Percentiles rank a stretch among this genome's conserved stretches.
phyloP scores from a whole-genome alignment of 2,329 filamentous ascomycete genomes.

The Lomentospora prolificans region DNA sequence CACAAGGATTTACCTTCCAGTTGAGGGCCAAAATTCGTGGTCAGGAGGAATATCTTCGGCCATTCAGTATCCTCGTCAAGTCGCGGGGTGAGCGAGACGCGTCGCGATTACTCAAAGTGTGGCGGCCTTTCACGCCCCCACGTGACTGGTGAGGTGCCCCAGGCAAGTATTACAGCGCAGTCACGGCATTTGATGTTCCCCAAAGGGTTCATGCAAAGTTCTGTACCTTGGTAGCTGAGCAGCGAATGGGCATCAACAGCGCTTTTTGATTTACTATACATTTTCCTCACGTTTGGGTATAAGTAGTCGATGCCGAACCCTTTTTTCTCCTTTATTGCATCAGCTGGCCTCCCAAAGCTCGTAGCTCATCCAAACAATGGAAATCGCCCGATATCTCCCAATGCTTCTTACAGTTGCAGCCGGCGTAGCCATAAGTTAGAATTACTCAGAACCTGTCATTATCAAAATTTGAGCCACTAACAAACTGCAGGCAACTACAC shows the following conservation, averaged over 20 bases:
- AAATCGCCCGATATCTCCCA: constrained; percentile 4
- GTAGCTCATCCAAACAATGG: too few species aligned
- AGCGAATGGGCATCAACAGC: too few species aligned
- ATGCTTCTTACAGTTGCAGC: constrained; percentile 4
- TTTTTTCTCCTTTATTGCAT: too few species aligned
- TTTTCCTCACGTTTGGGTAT: too few species aligned
- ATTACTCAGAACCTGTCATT: not conserved
- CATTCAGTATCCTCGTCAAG: not conserved
- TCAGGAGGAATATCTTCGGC: constrained; percentile 1
- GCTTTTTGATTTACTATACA: too few species aligned
- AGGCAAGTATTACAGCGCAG: too few species aligned
- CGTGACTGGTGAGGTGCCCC: not conserved
- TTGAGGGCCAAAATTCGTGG: not conserved
- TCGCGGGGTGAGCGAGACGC: not conserved
- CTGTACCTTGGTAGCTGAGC: too few species aligned
- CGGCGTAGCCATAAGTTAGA: constrained; percentile 6
- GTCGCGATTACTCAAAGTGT: not conserved
- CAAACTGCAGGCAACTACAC: constrained; percentile 6
- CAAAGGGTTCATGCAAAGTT: too few species aligned
- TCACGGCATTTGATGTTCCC: too few species aligned
- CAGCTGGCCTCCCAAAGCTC: too few species aligned
- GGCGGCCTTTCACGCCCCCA: not conserved
- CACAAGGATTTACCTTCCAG: not conserved
- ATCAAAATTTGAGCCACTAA: not conserved
- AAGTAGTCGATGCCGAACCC: too few species aligned